These are phyloP conservation scores for Zygoascus flipseniorum DNA, from an alignment of 805 yeast species.

Conservation along the genomic window DNA sequence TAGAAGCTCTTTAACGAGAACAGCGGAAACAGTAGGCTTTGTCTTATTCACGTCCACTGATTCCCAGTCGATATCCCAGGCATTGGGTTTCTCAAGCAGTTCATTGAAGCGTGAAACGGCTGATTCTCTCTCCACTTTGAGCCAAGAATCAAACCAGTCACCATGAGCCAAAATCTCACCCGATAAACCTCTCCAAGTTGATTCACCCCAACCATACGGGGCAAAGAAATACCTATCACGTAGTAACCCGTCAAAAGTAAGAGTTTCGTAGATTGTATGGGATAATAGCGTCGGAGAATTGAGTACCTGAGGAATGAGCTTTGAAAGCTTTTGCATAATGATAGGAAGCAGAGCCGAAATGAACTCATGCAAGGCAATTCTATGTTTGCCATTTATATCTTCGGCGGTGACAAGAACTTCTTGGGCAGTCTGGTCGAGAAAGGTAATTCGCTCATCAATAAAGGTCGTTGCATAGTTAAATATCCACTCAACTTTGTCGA, in stretches of 20 bases:
- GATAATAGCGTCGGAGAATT: conserved; percentile 41
- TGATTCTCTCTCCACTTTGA: conserved; percentile 39
- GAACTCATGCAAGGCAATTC: conserved; percentile 32
- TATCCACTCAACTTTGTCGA: conserved; percentile 68
- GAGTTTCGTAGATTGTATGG: conserved; percentile 50
- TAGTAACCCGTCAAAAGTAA: conserved; percentile 48
- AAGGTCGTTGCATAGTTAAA: conserved; percentile 36
- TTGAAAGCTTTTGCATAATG: conserved; percentile 36
- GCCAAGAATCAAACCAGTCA: conserved; percentile 40
- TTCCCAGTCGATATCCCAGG: conserved; percentile 55
- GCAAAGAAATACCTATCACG: conserved; percentile 38
- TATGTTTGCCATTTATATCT: conserved; percentile 10
- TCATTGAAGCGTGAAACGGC: conserved; percentile 43
- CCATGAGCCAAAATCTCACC: conserved; percentile 21
- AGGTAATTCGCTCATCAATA: conserved; percentile 26
- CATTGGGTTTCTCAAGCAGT: conserved; percentile 38
- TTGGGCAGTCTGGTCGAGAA: conserved; percentile 22
- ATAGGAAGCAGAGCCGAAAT: conserved; percentile 42
- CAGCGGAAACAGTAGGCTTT: conserved; percentile 58
- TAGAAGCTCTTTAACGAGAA: conserved; percentile 46
- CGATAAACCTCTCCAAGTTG: conserved; percentile 39
- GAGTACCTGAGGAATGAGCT: conserved; percentile 21
- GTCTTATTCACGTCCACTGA: conserved; percentile 34
- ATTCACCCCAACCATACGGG: conserved; percentile 27
- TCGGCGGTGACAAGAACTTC: conserved; percentile 9